Conservation (phyloP, 1,284 basidiomycete genomes). For the Pulchroboletus neoregius region DNA sequence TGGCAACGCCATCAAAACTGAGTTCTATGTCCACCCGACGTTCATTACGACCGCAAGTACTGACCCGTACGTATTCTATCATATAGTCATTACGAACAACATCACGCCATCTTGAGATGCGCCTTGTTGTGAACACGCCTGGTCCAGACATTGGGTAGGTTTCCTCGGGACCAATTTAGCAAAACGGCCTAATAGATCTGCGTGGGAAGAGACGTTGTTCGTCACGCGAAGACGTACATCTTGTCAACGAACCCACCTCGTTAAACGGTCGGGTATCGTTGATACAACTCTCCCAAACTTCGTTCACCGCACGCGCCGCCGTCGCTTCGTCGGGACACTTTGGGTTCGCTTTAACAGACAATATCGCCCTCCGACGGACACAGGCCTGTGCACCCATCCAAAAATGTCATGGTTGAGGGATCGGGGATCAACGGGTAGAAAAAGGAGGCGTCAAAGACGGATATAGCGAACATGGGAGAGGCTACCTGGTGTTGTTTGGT, state of each 20-base stretch:
- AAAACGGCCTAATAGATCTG: slow-evolving; percentile 31
- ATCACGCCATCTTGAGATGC: slow-evolving; percentile 7
- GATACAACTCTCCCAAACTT: slow-evolving; percentile 96
- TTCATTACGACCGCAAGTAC: neutral
- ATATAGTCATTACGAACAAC: neutral
- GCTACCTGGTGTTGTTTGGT: slow-evolving; percentile 90
- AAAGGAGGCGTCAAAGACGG: slow-evolving; percentile 9
- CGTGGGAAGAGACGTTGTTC: slow-evolving; percentile 17
- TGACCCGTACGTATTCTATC: slow-evolving; percentile 12
- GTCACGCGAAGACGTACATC: neutral
- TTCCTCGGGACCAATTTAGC: neutral
- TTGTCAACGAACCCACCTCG: slow-evolving; percentile 60
- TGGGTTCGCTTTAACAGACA: slow-evolving; percentile 80
- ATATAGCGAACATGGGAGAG: slow-evolving; percentile 11
- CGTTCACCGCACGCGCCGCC: slow-evolving; percentile 88
- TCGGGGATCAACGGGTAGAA: slow-evolving; percentile 2
- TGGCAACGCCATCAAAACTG: neutral
- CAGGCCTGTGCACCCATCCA: slow-evolving; percentile 57
- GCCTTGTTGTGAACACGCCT: neutral
- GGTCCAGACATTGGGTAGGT: too few species aligned
- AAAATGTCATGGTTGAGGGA: slow-evolving; percentile 1
- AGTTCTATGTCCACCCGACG: slow-evolving; percentile 12
- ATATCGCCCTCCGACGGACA: slow-evolving; percentile 81
- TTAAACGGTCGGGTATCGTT: slow-evolving; percentile 96
- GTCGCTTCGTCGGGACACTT: slow-evolving; percentile 72